Evolutionary conservation across 2,329 filamentous ascomycete species (phyloP).

Genomic region (Tolypocladium sp.): DNA sequence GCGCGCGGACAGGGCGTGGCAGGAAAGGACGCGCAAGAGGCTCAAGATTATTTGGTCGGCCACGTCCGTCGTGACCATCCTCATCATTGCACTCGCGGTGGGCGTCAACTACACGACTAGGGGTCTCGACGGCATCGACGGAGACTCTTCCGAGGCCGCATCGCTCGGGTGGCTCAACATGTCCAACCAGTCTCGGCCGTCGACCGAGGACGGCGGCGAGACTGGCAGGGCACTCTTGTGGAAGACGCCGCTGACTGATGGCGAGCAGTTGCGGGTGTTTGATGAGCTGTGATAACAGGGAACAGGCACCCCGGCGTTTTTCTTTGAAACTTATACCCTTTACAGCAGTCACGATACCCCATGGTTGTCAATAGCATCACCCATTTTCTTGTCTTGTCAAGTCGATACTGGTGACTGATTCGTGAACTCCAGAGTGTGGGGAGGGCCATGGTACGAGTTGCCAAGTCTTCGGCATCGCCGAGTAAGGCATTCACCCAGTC

Average conservation of each 20-base stretch:
- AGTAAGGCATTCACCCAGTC: background rate
- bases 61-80: conserved; percentile 37
- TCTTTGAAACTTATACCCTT: background rate
- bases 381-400: too few relatives aligned
- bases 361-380: background rate
- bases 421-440: background rate
- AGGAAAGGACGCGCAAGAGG: conserved; percentile 55
- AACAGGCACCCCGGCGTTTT: background rate
- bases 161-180: conserved; percentile 3
- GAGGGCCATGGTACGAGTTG: background rate
- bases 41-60: conserved; percentile 56
- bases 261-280: conserved; percentile 31
- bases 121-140: background rate
- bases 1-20: conserved; percentile 55
- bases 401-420: too few relatives aligned
- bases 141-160: background rate
- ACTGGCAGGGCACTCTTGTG: conserved; percentile 12
- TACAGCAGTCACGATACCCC: background rate
- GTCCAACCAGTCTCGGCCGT: conserved; percentile 7
- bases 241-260: conserved; percentile 17
- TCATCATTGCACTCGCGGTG: conserved; percentile 35
- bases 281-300: conserved; percentile 32
- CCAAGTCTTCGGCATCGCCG: background rate
- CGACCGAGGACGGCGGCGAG: conserved; percentile 9
- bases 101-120: conserved; percentile 13